Conservation (phyloP, 805 yeast species). For the Groenewaldozyma tartarivorans region DNA sequence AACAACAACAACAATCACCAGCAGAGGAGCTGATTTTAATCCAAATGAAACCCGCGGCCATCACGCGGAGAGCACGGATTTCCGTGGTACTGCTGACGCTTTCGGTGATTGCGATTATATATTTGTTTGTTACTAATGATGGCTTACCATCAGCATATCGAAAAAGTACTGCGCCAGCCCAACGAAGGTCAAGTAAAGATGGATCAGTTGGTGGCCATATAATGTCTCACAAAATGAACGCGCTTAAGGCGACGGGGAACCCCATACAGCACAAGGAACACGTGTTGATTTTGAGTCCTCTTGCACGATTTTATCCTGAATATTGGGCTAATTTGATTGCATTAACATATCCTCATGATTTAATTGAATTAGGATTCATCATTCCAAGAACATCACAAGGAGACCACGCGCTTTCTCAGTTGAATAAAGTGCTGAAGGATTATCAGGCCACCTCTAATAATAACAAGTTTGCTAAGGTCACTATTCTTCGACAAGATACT, state of each 20-base stretch:
- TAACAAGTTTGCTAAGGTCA: conserved; percentile 68
- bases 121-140: background rate
- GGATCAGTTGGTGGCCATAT: conserved; percentile 20
- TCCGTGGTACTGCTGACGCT: background rate
- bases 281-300: conserved; percentile 80
- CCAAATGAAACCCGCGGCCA: background rate
- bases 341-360: conserved; percentile 73
- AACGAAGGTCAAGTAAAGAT: background rate
- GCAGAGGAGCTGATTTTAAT: background rate
- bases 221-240: conserved; percentile 70
- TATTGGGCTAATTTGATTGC: conserved; percentile 80
- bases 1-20: too few relatives aligned
- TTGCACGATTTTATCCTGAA: conserved; percentile 73
- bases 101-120: conserved; percentile 1
- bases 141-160: background rate
- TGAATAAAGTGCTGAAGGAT: conserved; percentile 67
- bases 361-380: conserved; percentile 84
- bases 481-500: conserved; percentile 86
- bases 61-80: background rate
- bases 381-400: conserved; percentile 79
- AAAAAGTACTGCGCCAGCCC: background rate
- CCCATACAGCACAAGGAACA: conserved; percentile 72
- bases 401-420: conserved; percentile 58
- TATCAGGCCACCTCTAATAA: conserved; percentile 52
- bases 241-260: conserved; percentile 57